Conservation (phyloP, 805 yeast genomes). For the Metschnikowia kofuensis region DNA sequence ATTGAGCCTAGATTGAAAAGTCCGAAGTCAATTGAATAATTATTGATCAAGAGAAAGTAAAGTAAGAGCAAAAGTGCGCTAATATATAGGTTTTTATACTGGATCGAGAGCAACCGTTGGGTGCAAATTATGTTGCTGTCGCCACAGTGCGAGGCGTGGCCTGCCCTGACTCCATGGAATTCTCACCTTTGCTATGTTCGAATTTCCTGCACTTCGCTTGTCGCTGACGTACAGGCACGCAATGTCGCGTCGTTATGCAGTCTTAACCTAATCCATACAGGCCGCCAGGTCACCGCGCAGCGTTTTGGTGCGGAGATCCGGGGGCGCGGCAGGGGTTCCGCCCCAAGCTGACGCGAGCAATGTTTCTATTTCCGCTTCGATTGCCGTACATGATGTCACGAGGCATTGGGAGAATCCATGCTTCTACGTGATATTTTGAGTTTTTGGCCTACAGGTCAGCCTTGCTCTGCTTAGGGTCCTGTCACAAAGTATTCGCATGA, state of each 20-base stretch:
- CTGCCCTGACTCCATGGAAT: too few relatives aligned
- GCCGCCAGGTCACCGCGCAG: background rate
- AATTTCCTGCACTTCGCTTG: background rate
- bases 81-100: background rate
- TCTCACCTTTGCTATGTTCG: slow-evolving; percentile 5
- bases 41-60: background rate
- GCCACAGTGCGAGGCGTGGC: background rate
- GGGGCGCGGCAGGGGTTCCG: slow-evolving; percentile 1
- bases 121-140: slow-evolving; percentile 7
- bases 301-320: background rate
- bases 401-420: background rate
- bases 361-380: background rate
- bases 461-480: too few relatives aligned
- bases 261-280: background rate
- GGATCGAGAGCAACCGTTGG: slow-evolving; percentile 7
- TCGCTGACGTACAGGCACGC: background rate
- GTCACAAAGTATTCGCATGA: too few relatives aligned
- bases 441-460: background rate
- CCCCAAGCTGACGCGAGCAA: background rate
- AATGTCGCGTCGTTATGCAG: background rate
- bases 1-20: background rate
- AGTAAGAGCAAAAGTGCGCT: background rate
- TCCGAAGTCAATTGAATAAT: background rate
- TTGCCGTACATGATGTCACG: background rate
- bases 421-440: background rate